Base-by-base conservation (phyloP, 1,284 basidiomycete species). In the Stygiomarasmius scandens region DNA sequence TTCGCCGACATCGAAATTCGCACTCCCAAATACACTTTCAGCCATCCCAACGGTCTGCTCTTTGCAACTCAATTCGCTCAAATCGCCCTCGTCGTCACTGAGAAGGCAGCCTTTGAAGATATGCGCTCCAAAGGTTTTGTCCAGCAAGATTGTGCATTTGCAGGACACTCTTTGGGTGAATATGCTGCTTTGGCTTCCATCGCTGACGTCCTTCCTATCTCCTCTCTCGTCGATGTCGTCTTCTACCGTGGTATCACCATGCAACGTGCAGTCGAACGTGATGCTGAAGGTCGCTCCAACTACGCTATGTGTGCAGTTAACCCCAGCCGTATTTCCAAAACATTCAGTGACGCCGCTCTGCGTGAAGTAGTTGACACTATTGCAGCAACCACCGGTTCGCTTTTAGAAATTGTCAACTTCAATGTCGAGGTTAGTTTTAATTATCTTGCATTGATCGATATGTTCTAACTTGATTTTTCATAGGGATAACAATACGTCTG, bases 201-300 rank as follows among this genome's bases (percentile, higher is more conserved):
- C 63, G 96, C 96, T 46, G 95, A 95, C 72, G 93, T 98, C 48
- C 86, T 99, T 47, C 90, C 94, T 46, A 95, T 98, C 69, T 93
- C 96, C 29, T 87, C 94, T n/a, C 87, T 99, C 52, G 94, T 96
- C 66, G 96, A 98, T 67, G 93, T 99, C 69, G 96, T 99, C 45
- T 98, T 99, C 84, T 98, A 98, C 76, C 94, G 97, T 74, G 96
- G 96, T 71, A 96, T 99, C 69, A 99, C 96, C 51, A 99, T 99
- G 96, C 96, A 98, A 71, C 93, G 95, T 47, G 96, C 96, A 20
- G 96, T 98, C 59, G 93, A 97, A 74, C 93, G 96, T 49, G 96
- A 98, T 69, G 81, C 89, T 2, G 81, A 92, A 58, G 96, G 96
- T 70, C 87, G 96, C 53, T 96, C 93, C 32, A 95, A 96, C 74